phyloP scores from a whole-genome alignment of 2,329 filamentous ascomycete genomes.

The Lecanicillium sp. region DNA sequence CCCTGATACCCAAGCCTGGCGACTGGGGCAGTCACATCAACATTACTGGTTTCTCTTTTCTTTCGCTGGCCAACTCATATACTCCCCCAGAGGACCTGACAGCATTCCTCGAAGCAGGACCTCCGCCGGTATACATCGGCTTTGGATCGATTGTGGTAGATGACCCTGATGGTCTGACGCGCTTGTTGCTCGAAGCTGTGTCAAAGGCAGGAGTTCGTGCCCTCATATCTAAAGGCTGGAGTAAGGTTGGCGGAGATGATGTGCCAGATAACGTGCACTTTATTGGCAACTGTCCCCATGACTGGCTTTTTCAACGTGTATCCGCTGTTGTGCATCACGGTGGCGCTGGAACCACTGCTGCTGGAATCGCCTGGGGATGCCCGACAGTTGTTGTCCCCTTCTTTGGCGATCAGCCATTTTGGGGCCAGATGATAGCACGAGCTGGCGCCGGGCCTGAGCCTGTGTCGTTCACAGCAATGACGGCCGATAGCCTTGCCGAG shows the following conservation, averaged over 20 bases:
- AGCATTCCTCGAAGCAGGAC: constrained; percentile 45
- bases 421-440: constrained; percentile 53
- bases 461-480: constrained; percentile 50
- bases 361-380: constrained; percentile 48
- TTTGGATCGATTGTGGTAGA: constrained; percentile 9
- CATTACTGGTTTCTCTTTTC: constrained; percentile 55
- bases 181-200: constrained; percentile 51
- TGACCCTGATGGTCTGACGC: constrained; percentile 47
- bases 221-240: constrained; percentile 57
- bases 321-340: constrained; percentile 55
- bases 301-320: constrained; percentile 56
- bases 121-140: constrained; percentile 33
- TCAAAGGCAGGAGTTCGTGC: constrained; percentile 48
- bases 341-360: constrained; percentile 57
- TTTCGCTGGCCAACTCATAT: constrained; percentile 43
- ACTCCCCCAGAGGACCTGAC: constrained; percentile 44
- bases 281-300: constrained; percentile 57
- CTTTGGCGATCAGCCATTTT: constrained; percentile 59
- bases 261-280: constrained; percentile 46
- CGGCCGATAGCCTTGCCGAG: constrained; percentile 43
- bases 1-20: constrained; percentile 54
- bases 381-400: constrained; percentile 60
- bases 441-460: constrained; percentile 53
- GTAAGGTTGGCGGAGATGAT: constrained; percentile 43
- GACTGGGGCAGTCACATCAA: constrained; percentile 54